Base-by-base conservation (phyloP, 805 yeast species). In the Yamadazyma paraphyllophila region DNA sequence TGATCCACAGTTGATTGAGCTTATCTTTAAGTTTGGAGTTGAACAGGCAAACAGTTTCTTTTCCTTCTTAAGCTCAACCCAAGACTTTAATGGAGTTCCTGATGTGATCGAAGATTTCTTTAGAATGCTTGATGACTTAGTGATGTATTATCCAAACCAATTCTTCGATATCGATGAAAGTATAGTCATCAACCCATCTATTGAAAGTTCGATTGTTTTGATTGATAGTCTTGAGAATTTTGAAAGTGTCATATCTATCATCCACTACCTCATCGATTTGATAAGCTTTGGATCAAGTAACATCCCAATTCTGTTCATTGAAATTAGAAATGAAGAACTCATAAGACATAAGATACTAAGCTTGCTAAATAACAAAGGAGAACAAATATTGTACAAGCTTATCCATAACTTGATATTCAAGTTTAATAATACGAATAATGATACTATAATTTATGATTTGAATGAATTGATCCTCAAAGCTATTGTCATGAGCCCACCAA, bases 21-120 rank as follows among this genome's bases (percentile, higher is more conserved):
- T 27, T 12, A 43, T 49, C 3, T 51, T 49, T 84, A 71, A 76
- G 43, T 89, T 90, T 65, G 84, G 91, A 0, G 62, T 80, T 47
- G 77, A 82, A 41, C 96, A 88, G 62, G 70, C 83, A 48, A 58
- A 67, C 7, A 67, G 77, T n/a, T 83, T 86, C 54, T 77, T 84
- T 48, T 60, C 67, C 14, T 16, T 48, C 14, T 40, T 52, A 30
- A 39, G 48, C 46, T 15, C 39, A 4, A 52, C 61, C 25, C 49
- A 54, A 15, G 69, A 65, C 40, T 52, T 74, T 37, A 64, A 67
- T 41, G 64, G 66, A 33, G 65, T 70, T 36, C 82, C 88, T 3
- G 96, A 89, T 61, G 74, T 87, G 26, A 72, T 90, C 39, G 96
- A 92, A 65, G 96, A 91, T 67, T 91, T 83, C 60, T 88, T 83